Evolutionary conservation across 768 basidiomycete genomes (phyloP).

Genomic region (Tricholoma bakamatsutake): DNA sequence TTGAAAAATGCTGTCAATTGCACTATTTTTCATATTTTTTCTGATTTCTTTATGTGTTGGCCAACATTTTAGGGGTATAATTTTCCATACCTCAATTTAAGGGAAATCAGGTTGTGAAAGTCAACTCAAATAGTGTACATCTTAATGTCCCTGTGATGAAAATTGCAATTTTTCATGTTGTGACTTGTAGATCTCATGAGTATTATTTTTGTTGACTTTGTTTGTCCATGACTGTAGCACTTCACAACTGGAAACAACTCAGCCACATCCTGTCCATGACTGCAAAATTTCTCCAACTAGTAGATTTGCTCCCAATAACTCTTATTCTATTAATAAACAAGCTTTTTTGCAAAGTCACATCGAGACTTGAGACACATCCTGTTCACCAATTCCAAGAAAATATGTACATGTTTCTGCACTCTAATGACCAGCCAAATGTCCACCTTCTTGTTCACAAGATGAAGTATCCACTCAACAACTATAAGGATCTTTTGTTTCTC

Average conservation of each 20-base stretch:
- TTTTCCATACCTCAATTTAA: background rate
- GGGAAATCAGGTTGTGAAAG: background rate
- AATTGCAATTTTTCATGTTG: background rate
- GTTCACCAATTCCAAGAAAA: too few relatives aligned
- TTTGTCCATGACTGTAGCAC: too few relatives aligned
- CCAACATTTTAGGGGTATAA: background rate
- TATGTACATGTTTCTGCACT: constrained; percentile 13
- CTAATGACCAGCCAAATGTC: constrained; percentile 29
- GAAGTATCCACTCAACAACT: constrained; percentile 11
- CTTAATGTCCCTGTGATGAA: background rate
- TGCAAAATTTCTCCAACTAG: too few relatives aligned
- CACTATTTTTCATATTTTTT: background rate
- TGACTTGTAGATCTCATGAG: background rate
- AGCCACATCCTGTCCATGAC: too few relatives aligned
- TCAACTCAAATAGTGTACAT: background rate
- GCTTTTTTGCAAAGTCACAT: too few relatives aligned
- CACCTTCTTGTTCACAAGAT: constrained; percentile 19
- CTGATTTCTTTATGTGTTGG: background rate
- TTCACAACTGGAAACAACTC: too few relatives aligned
- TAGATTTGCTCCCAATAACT: too few relatives aligned
- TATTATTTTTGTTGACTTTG: background rate
- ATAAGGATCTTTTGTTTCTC: constrained; percentile 14
- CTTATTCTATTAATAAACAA: too few relatives aligned
- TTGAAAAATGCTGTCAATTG: too few relatives aligned
- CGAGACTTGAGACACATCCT: too few relatives aligned